These are phyloP conservation scores for Lindgomyces ingoldianus DNA, from an alignment of 495 filamentous ascomycete genomes.

Conservation along the genomic window DNA sequence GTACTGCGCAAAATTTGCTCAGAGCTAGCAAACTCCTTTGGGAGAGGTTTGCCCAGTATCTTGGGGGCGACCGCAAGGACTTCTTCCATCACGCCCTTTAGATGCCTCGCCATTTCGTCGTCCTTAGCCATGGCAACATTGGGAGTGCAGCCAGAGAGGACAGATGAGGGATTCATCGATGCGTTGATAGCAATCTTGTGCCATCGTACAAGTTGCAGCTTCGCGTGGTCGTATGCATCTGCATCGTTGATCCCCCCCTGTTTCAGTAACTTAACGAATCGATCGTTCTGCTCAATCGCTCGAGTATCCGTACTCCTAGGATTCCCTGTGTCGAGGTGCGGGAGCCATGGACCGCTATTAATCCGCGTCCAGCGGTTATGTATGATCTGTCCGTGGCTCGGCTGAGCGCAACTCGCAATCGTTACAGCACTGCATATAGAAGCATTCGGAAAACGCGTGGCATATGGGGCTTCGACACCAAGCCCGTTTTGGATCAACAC, in stretches of 20 bases:
- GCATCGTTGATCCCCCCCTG: constrained; percentile 57
- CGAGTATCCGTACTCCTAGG: constrained; percentile 7
- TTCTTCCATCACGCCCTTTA: constrained; percentile 59
- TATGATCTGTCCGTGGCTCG: constrained; percentile 51
- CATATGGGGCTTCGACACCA: constrained; percentile 66
- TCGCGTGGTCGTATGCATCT: constrained; percentile 47
- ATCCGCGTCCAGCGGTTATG: constrained; percentile 66
- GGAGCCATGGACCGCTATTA: constrained; percentile 57
- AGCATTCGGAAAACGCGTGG: constrained; percentile 54
- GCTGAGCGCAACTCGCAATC: constrained; percentile 56
- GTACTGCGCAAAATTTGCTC: constrained; percentile 58
- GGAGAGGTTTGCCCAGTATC: constrained; percentile 52
- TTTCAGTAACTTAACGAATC: constrained; percentile 40
- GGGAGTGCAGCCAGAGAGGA: constrained; percentile 56
- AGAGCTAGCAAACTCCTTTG: constrained; percentile 51
- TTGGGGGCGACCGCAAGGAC: constrained; percentile 56
- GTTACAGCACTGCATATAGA: constrained; percentile 65
- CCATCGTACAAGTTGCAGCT: constrained; percentile 61
- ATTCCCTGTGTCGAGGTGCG: constrained; percentile 26
- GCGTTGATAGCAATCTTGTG: constrained; percentile 68
- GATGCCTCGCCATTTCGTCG: constrained; percentile 45
- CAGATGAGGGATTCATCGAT: constrained; percentile 63
- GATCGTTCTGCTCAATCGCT: constrained; percentile 26
- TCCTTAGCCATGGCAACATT: constrained; percentile 54
- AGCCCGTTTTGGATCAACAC: constrained; percentile 73